These are phyloP conservation scores for Kandelia obovata DNA, from an alignment of 345 rosid species.

Conservation along the genomic window DNA sequence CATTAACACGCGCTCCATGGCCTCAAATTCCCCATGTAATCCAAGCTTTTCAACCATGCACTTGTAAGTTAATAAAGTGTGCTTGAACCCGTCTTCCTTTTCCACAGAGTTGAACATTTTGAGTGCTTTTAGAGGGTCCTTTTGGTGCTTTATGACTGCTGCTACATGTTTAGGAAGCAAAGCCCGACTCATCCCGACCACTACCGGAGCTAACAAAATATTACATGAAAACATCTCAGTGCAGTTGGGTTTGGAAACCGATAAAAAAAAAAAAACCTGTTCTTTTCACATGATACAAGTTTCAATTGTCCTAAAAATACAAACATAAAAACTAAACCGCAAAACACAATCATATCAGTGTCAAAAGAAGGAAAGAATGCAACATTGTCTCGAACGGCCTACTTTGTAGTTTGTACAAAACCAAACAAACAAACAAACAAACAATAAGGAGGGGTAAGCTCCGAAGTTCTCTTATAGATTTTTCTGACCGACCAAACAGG, in stretches of 20 bases:
- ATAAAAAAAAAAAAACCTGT: neutral
- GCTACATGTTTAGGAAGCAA: constrained; percentile 81
- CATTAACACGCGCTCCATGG: constrained; percentile 57
- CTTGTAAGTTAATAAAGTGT: constrained; percentile 62
- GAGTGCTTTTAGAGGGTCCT: constrained; percentile 63
- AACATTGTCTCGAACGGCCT: too few relatives aligned
- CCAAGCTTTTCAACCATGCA: constrained; percentile 76
- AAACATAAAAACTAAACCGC: neutral
- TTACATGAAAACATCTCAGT: constrained; percentile 17
- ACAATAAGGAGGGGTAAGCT: too few relatives aligned
- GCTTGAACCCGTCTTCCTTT: constrained; percentile 64
- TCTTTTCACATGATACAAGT: constrained; percentile 6
- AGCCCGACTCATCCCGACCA: constrained; percentile 46
- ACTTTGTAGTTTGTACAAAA: too few relatives aligned
- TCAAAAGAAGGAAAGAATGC: neutral
- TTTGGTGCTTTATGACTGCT: constrained; percentile 67
- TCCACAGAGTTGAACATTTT: constrained; percentile 72
- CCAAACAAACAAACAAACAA: too few relatives aligned
- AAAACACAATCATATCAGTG: neutral
- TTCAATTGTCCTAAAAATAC: constrained; percentile 16
- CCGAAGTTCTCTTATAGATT: neutral
- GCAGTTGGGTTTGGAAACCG: neutral
- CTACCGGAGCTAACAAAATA: neutral
- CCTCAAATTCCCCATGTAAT: constrained; percentile 64
- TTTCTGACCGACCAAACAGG: neutral